Percentiles rank a stretch among this genome's conserved stretches.
These are phyloP conservation scores for Diversispora eburnea DNA, from an alignment of 192 early-diverging fungal species.

Conservation along the genomic window DNA sequence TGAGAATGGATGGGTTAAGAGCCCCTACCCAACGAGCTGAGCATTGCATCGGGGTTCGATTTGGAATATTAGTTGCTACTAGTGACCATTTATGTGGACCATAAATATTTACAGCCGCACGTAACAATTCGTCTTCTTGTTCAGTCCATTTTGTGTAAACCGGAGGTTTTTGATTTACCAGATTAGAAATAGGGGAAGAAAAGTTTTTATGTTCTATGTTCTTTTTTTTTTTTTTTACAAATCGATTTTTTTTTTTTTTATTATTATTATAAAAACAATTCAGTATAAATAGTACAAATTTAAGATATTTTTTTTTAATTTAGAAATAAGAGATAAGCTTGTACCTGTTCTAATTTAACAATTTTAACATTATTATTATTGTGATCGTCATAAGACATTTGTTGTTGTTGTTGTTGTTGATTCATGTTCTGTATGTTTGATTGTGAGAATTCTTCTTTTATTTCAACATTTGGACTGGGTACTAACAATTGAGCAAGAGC, in stretches of 20 bases:
- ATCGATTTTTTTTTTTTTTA: neutral
- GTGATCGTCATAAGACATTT: neutral
- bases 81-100: slow-evolving; percentile 49
- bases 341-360: too few species aligned
- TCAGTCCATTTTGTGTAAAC: slow-evolving; percentile 48
- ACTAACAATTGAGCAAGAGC: neutral
- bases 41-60: slow-evolving; percentile 52
- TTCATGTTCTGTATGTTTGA: neutral
- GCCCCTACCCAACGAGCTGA: slow-evolving; percentile 51
- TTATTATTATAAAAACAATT: neutral
- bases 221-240: neutral
- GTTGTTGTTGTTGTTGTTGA: neutral
- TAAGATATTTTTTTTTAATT: neutral
- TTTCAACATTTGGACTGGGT: neutral
- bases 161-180: slow-evolving; percentile 34
- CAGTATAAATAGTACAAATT: neutral
- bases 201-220: neutral
- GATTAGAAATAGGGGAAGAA: neutral
- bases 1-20: slow-evolving; percentile 48
- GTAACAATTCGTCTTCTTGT: slow-evolving; percentile 43
- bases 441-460: neutral
- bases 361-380: neutral
- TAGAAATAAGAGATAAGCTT: too few species aligned
- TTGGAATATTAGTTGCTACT: slow-evolving; percentile 47
- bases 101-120: slow-evolving; percentile 38